A percentile compares a stretch with the other conserved stretches of the same genome.
These are phyloP conservation scores for Daldinia bambusicola DNA, from an alignment of 495 filamentous ascomycete species.

Conservation along the genomic window DNA sequence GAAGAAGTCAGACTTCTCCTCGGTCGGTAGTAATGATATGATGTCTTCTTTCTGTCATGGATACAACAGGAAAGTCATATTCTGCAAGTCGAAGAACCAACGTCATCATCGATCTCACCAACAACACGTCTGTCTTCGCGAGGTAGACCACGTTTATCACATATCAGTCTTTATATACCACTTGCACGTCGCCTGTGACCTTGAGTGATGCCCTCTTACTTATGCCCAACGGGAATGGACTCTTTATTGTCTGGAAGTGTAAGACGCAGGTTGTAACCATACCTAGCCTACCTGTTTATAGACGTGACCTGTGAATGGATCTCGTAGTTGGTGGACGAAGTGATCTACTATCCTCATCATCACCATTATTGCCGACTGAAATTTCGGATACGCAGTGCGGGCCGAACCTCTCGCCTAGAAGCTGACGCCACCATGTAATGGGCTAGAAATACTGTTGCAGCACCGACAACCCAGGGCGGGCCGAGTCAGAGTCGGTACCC, in stretches of 20 bases:
- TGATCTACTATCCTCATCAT: neutral
- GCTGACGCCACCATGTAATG: neutral
- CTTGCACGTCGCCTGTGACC: neutral
- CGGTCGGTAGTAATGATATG: neutral
- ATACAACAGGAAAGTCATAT: neutral
- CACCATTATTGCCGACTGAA: neutral
- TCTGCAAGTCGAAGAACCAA: slow-evolving; percentile 1
- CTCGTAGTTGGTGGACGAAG: neutral
- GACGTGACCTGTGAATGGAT: neutral
- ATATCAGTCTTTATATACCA: slow-evolving; percentile 8
- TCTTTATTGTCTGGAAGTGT: neutral
- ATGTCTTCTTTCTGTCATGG: neutral
- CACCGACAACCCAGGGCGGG: slow-evolving; percentile 1
- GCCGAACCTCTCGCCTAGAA: slow-evolving; percentile 10
- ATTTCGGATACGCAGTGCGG: slow-evolving; percentile 1
- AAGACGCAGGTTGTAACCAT: neutral
- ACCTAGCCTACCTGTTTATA: too few species aligned
- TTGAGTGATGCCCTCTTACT: neutral
- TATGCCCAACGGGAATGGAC: neutral
- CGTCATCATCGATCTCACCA: neutral
- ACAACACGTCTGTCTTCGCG: neutral
- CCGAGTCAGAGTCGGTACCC: slow-evolving; percentile 7
- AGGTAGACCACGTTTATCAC: slow-evolving; percentile 1
- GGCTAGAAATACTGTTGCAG: neutral
- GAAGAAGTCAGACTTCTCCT: neutral